phyloP scores from a whole-genome alignment of 2,329 filamentous ascomycete species.

The Kalmusia sp. region DNA sequence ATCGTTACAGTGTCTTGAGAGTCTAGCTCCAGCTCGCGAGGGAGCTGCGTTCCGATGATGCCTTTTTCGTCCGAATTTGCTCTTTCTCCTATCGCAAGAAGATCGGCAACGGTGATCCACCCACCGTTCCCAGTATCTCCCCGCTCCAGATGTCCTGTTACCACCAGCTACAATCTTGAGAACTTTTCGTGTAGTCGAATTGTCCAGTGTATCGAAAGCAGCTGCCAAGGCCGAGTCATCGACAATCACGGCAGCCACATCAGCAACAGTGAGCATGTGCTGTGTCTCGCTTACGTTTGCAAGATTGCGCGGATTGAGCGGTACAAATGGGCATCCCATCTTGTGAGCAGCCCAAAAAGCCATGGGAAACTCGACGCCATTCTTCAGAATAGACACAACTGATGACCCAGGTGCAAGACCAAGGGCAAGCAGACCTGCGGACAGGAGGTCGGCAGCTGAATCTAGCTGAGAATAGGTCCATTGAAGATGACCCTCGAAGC shows the following conservation, averaged over 20 bases:
- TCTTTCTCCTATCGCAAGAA: neutral
- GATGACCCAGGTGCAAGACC: conserved; percentile 3
- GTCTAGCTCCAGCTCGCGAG: neutral
- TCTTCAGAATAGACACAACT: conserved; percentile 1
- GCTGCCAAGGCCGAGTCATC: neutral
- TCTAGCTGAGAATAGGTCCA: conserved; percentile 6
- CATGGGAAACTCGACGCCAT: conserved; percentile 3
- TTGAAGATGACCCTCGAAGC: neutral
- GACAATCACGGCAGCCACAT: conserved; percentile 2
- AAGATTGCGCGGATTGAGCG: conserved; percentile 1
- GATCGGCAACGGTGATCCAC: conserved; percentile 3
- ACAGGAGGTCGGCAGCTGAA: neutral
- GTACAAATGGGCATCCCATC: conserved; percentile 5
- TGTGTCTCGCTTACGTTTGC: conserved; percentile 1
- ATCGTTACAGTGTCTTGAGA: neutral
- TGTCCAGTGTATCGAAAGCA: neutral
- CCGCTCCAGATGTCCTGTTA: too few relatives aligned
- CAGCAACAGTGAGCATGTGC: conserved; percentile 7
- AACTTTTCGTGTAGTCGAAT: neutral
- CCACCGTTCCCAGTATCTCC: neutral
- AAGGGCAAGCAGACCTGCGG: neutral
- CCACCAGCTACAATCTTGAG: conserved; percentile 4
- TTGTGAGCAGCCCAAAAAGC: conserved; percentile 8
- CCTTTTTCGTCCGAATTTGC: neutral
- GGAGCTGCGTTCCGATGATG: neutral